Conservation (phyloP, 768 basidiomycete species). For the Termitomyces sp. region DNA sequence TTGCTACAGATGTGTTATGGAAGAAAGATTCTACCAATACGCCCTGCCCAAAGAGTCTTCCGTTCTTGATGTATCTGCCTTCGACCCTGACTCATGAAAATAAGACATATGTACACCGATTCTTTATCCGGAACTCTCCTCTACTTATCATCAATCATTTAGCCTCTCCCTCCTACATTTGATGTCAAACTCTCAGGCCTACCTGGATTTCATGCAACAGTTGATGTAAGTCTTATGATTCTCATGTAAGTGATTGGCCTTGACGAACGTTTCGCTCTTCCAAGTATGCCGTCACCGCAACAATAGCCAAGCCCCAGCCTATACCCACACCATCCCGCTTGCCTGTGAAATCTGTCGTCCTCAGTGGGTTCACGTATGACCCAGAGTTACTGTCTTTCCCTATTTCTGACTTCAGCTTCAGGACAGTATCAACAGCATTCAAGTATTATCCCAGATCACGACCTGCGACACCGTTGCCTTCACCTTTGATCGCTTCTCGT, state of each 20-base stretch:
- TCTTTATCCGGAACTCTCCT: not conserved
- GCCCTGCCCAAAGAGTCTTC: conserved; percentile 51
- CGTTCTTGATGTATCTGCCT: conserved; percentile 59
- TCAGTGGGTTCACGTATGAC: conserved; percentile 56
- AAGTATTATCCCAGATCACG: conserved; percentile 66
- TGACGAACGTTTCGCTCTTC: not conserved
- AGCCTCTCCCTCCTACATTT: conserved; percentile 74
- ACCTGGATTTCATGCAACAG: conserved; percentile 68
- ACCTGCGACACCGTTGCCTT: conserved; percentile 52
- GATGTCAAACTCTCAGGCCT: conserved; percentile 66
- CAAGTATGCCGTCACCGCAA: conserved; percentile 57
- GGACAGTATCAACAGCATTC: conserved; percentile 53
- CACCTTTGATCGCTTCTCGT: conserved; percentile 33
- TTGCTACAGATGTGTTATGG: conserved; percentile 58
- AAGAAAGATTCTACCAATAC: conserved; percentile 40
- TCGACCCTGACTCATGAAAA: conserved; percentile 54
- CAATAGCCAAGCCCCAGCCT: conserved; percentile 44
- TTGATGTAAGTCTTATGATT: conserved; percentile 39
- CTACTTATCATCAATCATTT: conserved; percentile 4
- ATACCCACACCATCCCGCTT: conserved; percentile 32
- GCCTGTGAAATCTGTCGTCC: conserved; percentile 49
- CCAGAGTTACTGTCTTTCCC: not conserved
- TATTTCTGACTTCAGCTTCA: conserved; percentile 24
- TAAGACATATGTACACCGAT: conserved; percentile 50
- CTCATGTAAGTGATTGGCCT: not conserved